Conservation (phyloP, 2,329 filamentous ascomycete species). For the Colletotrichum shisoi region DNA sequence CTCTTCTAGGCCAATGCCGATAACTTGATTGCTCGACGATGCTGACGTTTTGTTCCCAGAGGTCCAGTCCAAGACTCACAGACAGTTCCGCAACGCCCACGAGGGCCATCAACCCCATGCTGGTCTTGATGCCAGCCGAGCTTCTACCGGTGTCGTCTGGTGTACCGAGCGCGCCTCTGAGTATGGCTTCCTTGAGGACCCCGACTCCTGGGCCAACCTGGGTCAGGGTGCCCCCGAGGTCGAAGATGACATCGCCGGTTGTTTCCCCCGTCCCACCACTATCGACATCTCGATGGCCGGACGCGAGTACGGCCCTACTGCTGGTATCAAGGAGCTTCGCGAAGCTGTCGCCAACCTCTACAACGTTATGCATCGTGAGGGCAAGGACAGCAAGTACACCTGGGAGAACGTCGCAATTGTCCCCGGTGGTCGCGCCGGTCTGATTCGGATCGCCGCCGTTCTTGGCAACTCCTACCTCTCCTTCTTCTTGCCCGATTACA, state of each 20-base stretch:
- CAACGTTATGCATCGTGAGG: conserved; percentile 89
- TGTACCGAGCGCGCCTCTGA: conserved; percentile 86
- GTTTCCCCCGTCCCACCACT: conserved; percentile 79
- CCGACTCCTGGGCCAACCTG: conserved; percentile 86
- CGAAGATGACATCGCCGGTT: conserved; percentile 89
- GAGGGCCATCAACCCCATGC: conserved; percentile 91
- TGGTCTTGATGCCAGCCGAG: conserved; percentile 85
- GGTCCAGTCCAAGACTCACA: conserved; percentile 81
- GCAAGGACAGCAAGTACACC: conserved; percentile 87
- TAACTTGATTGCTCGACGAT: not conserved
- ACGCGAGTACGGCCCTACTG: conserved; percentile 91
- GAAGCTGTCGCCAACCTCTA: conserved; percentile 91
- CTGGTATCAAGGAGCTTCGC: conserved; percentile 88
- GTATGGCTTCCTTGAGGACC: conserved; percentile 85
- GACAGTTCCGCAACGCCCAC: conserved; percentile 87
- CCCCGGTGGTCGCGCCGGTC: conserved; percentile 86
- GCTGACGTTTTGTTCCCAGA: conserved; percentile 61
- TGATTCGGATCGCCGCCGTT: conserved; percentile 94
- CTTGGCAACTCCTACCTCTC: conserved; percentile 90
- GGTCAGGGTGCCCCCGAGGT: conserved; percentile 95
- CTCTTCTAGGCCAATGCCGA: conserved; percentile 13
- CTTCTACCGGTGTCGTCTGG: conserved; percentile 95
- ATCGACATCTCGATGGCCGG: conserved; percentile 81
- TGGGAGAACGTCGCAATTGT: conserved; percentile 99
- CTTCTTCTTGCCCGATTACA: conserved; percentile 96